Percentiles rank a stretch among this genome's conserved stretches.
Evolutionary conservation across 2,329 filamentous ascomycete species (phyloP).

Genomic region (Claviceps sp.): DNA sequence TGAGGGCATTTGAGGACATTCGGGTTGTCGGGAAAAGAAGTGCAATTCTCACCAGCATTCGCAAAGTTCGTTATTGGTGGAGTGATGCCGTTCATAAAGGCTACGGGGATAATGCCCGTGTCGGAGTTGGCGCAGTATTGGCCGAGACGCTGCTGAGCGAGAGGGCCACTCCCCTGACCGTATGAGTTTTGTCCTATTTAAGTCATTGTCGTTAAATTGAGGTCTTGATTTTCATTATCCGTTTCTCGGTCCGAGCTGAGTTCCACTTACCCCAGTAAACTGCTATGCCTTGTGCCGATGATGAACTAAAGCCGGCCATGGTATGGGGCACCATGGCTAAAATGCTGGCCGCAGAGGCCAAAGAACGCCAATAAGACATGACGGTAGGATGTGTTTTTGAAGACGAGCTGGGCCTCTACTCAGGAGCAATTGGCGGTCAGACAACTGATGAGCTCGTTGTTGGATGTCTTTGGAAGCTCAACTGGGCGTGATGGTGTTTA

Average conservation of each 20-base stretch:
- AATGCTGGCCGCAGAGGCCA: constrained; percentile 9
- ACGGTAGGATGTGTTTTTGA: neutral
- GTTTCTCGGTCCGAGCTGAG: neutral
- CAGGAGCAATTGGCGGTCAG: neutral
- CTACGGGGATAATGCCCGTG: constrained; percentile 41
- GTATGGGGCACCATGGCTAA: constrained; percentile 16
- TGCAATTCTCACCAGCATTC: constrained; percentile 49
- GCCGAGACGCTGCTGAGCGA: constrained; percentile 7
- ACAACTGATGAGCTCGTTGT: neutral
- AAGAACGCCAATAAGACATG: neutral
- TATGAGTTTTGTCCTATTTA: constrained; percentile 45
- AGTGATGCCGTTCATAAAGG: constrained; percentile 47
- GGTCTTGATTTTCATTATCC: neutral
- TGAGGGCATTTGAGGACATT: constrained; percentile 41
- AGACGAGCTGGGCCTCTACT: neutral
- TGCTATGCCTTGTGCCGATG: constrained; percentile 40
- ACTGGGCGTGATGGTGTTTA: neutral
- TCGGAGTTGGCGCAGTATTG: constrained; percentile 6
- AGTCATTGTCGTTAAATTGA: neutral
- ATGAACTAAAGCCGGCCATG: constrained; percentile 30
- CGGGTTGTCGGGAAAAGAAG: constrained; percentile 30
- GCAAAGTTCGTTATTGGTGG: constrained; percentile 48
- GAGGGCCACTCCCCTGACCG: constrained; percentile 16
- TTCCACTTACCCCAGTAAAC: constrained; percentile 48
- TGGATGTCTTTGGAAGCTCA: neutral